These are phyloP conservation scores for Penicillium canariense DNA, from an alignment of 495 filamentous ascomycete genomes.

Conservation along the genomic window DNA sequence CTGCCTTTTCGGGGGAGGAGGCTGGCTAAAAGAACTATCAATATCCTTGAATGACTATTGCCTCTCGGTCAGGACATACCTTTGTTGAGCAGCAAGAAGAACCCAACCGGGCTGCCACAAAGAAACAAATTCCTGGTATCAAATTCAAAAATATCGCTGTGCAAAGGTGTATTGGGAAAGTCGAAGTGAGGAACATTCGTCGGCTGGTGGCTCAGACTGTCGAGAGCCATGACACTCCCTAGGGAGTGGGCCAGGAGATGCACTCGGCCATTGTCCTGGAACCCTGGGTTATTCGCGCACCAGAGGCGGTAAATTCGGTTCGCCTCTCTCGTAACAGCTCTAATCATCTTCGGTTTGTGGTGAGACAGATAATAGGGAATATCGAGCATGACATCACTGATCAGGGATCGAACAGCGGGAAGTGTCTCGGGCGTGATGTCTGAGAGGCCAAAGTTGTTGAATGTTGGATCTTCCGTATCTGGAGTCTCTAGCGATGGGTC, in stretches of 20 bases:
- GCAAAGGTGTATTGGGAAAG: constrained; percentile 45
- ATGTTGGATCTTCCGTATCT: constrained; percentile 45
- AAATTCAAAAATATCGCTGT: constrained; percentile 76
- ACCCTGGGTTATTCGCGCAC: constrained; percentile 88
- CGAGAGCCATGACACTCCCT: constrained; percentile 88
- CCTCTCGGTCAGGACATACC: constrained; percentile 27
- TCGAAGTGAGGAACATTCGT: constrained; percentile 60
- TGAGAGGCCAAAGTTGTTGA: constrained; percentile 71
- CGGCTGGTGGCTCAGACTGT: constrained; percentile 87
- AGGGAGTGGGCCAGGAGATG: constrained; percentile 93
- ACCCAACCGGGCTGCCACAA: constrained; percentile 87
- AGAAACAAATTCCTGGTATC: constrained; percentile 87
- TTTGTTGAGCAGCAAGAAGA: constrained; percentile 88
- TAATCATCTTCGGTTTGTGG: constrained; percentile 92
- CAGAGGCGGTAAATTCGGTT: constrained; percentile 92
- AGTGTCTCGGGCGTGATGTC: constrained; percentile 93
- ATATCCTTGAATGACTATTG: background rate
- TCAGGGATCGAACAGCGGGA: constrained; percentile 81
- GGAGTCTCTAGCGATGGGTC: constrained; percentile 57
- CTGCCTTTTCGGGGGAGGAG: constrained; percentile 76
- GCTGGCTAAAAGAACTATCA: constrained; percentile 41
- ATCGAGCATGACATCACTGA: constrained; percentile 96
- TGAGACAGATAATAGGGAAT: constrained; percentile 96
- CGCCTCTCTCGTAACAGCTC: constrained; percentile 84
- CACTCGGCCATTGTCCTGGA: constrained; percentile 75